These are phyloP conservation scores for Leishmania braziliensis DNA, from an alignment of 208 protist genomes.

Conservation along the genomic window DNA sequence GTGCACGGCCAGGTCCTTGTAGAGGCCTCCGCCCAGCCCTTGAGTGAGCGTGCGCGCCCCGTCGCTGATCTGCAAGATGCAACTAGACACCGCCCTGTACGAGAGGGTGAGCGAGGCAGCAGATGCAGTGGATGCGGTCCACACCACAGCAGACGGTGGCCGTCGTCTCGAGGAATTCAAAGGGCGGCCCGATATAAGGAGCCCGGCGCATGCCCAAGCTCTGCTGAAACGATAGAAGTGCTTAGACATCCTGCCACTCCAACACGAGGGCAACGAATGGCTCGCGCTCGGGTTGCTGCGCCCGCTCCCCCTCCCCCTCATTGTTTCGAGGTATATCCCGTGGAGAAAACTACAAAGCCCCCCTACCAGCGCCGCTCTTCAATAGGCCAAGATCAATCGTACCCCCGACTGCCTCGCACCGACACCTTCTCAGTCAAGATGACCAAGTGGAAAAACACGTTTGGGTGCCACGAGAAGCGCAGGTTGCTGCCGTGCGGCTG, in stretches of 20 bases:
- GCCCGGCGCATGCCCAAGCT: slow-evolving; percentile 15
- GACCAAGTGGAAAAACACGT: slow-evolving; percentile 19
- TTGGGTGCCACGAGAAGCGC: slow-evolving; percentile 15
- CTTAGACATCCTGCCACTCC: slow-evolving; percentile 19
- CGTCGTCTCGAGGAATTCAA: slow-evolving; percentile 19
- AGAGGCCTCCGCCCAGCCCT: slow-evolving; percentile 3
- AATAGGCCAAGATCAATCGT: too few species aligned
- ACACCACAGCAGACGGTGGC: slow-evolving; percentile 6
- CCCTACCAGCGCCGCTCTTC: not conserved
- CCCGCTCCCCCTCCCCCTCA: not conserved
- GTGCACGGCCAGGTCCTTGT: slow-evolving; percentile 7
- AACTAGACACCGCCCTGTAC: slow-evolving; percentile 12
- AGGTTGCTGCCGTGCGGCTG: slow-evolving; percentile 22
- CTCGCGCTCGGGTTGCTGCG: slow-evolving; percentile 15
- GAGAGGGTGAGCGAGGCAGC: slow-evolving; percentile 19
- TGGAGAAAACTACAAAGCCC: slow-evolving; percentile 14
- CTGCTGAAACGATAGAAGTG: not conserved
- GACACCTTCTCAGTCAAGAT: slow-evolving; percentile 4
- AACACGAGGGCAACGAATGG: slow-evolving; percentile 13
- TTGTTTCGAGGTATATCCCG: slow-evolving; percentile 10
- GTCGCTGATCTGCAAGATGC: slow-evolving; percentile 20
- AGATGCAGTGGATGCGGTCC: slow-evolving; percentile 20
- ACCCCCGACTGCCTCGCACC: not conserved
- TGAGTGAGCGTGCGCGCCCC: slow-evolving; percentile 13
- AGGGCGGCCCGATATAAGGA: slow-evolving; percentile 13